phyloP scores from a whole-genome alignment of 495 filamentous ascomycete genomes.

The Hypoxylon rickii region DNA sequence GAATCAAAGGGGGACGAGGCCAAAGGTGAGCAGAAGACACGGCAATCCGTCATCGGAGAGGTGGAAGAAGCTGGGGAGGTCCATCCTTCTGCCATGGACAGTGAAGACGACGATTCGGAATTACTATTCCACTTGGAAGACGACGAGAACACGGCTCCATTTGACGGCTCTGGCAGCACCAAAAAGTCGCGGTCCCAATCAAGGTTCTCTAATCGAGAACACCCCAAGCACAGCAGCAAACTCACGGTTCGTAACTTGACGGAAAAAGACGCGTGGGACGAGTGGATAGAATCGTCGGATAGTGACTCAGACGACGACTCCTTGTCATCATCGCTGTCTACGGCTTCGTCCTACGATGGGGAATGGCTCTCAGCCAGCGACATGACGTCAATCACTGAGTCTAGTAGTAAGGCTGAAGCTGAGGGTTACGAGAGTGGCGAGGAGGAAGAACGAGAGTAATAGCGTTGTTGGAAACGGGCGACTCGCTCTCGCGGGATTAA shows the following conservation, averaged over 20 bases:
- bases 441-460: constrained; percentile 4
- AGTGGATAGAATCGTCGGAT: constrained; percentile 20
- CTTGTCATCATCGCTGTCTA: constrained; percentile 1
- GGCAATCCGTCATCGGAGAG: not conserved
- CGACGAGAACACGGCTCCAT: constrained; percentile 13
- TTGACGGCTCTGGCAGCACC: not conserved
- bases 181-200: not conserved
- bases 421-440: constrained; percentile 3
- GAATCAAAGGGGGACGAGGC: constrained; percentile 1
- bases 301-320: constrained; percentile 20
- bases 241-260: constrained; percentile 18
- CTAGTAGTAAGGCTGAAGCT: not conserved
- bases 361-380: constrained; percentile 18
- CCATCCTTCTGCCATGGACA: not conserved
- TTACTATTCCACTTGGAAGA: constrained; percentile 3
- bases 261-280: constrained; percentile 4
- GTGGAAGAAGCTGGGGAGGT: not conserved
- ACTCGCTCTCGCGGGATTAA: constrained; percentile 15
- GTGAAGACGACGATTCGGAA: not conserved
- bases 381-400: not conserved
- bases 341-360: constrained; percentile 11
- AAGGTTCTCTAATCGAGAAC: constrained; percentile 1
- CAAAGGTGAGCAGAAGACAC: not conserved
- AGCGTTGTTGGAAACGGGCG: constrained; percentile 3
- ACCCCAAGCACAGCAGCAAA: constrained; percentile 3